Percentiles rank a stretch among this genome's conserved stretches.
Evolutionary conservation across 2,329 filamentous ascomycete species (phyloP).

Genomic region (Penicillium brasilianum): DNA sequence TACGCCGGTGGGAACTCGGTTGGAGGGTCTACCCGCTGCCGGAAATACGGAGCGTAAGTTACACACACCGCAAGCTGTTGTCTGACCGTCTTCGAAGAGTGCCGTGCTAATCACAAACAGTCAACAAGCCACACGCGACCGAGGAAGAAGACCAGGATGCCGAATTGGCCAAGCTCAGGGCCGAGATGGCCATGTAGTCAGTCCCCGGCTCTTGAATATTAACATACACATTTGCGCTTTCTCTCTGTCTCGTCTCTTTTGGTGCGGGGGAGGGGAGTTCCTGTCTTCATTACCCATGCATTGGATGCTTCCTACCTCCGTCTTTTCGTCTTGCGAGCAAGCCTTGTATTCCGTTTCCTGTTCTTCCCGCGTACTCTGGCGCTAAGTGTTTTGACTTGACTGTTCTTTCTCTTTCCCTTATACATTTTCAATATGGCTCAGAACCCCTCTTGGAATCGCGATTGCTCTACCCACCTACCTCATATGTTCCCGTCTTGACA

Average conservation of each 20-base stretch:
- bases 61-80: neutral
- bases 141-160: conserved; percentile 96
- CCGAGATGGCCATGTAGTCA: conserved; percentile 91
- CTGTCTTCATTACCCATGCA: conserved; percentile 24
- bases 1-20: conserved; percentile 78
- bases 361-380: conserved; percentile 12
- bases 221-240: conserved; percentile 11
- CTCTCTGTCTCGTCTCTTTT: conserved; percentile 8
- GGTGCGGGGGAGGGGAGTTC: conserved; percentile 11
- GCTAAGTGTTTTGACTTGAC: conserved; percentile 2
- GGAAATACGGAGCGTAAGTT: conserved; percentile 76
- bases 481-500: neutral
- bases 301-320: conserved; percentile 19
- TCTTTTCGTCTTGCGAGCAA: conserved; percentile 25
- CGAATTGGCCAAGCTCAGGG: conserved; percentile 89
- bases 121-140: conserved; percentile 54
- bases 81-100: neutral
- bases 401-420: conserved; percentile 7
- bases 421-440: conserved; percentile 20
- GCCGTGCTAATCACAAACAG: conserved; percentile 16
- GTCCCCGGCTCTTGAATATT: neutral
- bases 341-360: conserved; percentile 16
- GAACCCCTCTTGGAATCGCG: neutral
- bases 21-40: conserved; percentile 76
- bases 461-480: conserved; percentile 1